phyloP scores from a whole-genome alignment of 352 stramenopile genomes.

The Phytopythium oedochilum region DNA sequence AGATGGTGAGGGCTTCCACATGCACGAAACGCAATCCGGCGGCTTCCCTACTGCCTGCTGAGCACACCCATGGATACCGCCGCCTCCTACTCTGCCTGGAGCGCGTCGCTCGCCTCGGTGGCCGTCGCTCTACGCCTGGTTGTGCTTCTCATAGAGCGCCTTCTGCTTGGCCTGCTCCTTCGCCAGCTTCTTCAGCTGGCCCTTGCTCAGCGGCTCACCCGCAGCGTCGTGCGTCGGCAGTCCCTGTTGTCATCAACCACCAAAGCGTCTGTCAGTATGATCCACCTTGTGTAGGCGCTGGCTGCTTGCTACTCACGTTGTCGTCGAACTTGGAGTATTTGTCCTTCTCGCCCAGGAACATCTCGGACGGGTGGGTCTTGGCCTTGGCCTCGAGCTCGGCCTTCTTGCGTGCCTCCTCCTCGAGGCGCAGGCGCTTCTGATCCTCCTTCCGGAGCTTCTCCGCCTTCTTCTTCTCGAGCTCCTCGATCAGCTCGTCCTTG shows the following conservation, averaged over 20 bases:
- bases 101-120: too few relatives aligned
- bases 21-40: not conserved
- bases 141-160: conserved; percentile 83
- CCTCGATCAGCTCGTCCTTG: conserved; percentile 79
- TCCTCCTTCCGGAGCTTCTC: conserved; percentile 82
- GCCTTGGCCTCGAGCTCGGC: conserved; percentile 81
- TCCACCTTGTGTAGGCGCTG: too few relatives aligned
- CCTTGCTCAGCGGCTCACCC: conserved; percentile 94
- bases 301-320: conserved; percentile 54
- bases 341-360: conserved; percentile 89
- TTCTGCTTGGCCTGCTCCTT: conserved; percentile 97
- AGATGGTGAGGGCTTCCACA: not conserved
- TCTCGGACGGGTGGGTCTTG: conserved; percentile 89
- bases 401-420: conserved; percentile 73
- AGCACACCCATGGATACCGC: not conserved
- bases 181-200: conserved; percentile 94
- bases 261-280: too few relatives aligned
- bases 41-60: too few relatives aligned
- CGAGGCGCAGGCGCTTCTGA: conserved; percentile 64
- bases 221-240: conserved; percentile 93
- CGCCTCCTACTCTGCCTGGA: not conserved
- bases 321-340: conserved; percentile 92
- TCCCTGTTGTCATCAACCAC: conserved; percentile 39
- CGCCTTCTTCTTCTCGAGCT: conserved; percentile 69
- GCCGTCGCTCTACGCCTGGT: conserved; percentile 16